phyloP scores from a whole-genome alignment of 1,284 basidiomycete genomes.

The Blastosporella zonata region DNA sequence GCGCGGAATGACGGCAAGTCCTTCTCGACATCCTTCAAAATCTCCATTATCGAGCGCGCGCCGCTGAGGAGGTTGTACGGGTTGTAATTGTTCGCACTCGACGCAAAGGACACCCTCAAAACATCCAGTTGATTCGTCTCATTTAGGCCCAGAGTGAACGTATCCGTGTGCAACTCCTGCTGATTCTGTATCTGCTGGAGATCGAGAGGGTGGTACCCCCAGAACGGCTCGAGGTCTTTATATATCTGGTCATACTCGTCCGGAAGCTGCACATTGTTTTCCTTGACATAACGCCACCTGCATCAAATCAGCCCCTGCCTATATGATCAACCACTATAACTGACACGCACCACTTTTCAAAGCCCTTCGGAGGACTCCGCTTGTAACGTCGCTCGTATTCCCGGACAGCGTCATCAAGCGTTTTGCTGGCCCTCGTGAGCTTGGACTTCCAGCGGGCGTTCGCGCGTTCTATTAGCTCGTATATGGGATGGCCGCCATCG shows the following conservation, averaged over 20 bases:
- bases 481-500: conserved; percentile 46
- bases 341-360: conserved; percentile 39
- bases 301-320: neutral
- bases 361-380: conserved; percentile 46
- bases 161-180: conserved; percentile 31
- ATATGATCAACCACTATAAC: neutral
- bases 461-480: conserved; percentile 47
- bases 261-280: conserved; percentile 47
- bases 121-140: conserved; percentile 30
- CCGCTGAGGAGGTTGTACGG: conserved; percentile 25
- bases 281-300: conserved; percentile 53
- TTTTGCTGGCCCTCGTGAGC: conserved; percentile 48
- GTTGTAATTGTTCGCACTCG: conserved; percentile 22
- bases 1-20: conserved; percentile 35
- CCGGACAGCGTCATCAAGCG: conserved; percentile 47
- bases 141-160: conserved; percentile 30
- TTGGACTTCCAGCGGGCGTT: conserved; percentile 49
- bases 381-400: conserved; percentile 52
- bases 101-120: conserved; percentile 25
- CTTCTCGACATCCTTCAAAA: conserved; percentile 32
- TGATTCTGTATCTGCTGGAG: conserved; percentile 30
- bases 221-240: conserved; percentile 45
- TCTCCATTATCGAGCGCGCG: conserved; percentile 23
- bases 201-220: conserved; percentile 43
- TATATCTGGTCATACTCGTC: conserved; percentile 54